Conservation (phyloP, 306 rosid species). For the Purshia tridentata region DNA sequence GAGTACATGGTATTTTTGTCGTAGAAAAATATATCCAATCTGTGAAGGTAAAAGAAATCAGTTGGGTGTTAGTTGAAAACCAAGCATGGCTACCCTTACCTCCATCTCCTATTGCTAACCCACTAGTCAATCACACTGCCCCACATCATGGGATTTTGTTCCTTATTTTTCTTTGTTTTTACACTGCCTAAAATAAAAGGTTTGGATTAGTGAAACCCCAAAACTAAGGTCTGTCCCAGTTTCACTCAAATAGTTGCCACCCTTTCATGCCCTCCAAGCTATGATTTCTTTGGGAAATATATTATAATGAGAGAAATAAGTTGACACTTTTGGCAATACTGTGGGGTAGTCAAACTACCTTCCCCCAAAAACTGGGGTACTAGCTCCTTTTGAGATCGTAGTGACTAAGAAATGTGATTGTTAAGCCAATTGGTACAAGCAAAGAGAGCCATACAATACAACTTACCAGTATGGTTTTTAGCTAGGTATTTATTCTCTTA, state of each 20-base stretch:
- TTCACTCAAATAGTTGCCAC: conserved; percentile 11
- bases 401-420: conserved; percentile 9
- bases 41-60: no score
- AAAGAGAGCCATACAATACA: no score
- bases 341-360: conserved; percentile 1
- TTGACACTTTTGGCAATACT: not conserved
- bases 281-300: not conserved
- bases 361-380: not conserved
- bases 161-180: not conserved
- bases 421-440: not conserved
- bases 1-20: no score
- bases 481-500: no score
- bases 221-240: not conserved
- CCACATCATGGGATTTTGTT: not conserved
- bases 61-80: not conserved
- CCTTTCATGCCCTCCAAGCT: conserved; percentile 11
- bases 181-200: not conserved
- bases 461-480: no score
- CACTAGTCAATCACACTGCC: not conserved
- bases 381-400: conserved; percentile 1
- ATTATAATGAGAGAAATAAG: not conserved
- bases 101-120: not conserved
- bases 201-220: not conserved
- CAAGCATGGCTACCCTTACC: not conserved
- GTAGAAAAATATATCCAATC: no score